Evolutionary conservation across 306 rosid species (phyloP).

Genomic region (Cicer chorassanicum): DNA sequence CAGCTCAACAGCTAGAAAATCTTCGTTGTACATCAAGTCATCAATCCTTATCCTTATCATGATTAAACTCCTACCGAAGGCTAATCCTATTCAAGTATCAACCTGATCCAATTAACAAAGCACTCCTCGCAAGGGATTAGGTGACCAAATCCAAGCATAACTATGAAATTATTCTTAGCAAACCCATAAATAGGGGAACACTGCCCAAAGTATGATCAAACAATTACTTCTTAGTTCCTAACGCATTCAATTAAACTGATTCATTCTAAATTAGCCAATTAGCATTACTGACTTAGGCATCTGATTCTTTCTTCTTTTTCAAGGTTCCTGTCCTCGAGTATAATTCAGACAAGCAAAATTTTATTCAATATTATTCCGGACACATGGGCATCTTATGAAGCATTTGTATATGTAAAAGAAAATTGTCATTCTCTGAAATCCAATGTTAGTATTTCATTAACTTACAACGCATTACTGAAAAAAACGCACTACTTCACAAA

Average conservation of each 20-base stretch:
- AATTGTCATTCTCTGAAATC: background rate
- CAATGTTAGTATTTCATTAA: background rate
- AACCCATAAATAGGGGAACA: background rate
- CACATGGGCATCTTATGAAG: background rate
- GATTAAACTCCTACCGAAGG: too few species aligned
- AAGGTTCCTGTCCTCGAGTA: background rate
- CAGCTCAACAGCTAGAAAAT: background rate
- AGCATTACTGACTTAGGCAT: background rate
- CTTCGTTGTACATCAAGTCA: background rate
- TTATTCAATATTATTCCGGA: background rate
- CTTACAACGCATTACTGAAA: background rate
- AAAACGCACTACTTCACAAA: background rate
- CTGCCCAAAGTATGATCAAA: background rate
- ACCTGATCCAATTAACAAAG: background rate
- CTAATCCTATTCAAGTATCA: too few species aligned
- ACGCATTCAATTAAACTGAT: background rate
- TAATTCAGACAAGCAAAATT: background rate
- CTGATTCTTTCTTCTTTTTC: background rate
- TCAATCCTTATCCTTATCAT: too few species aligned
- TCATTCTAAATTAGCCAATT: background rate
- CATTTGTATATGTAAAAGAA: background rate
- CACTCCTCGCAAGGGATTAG: background rate
- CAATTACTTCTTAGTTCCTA: background rate
- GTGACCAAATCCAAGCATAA: background rate
- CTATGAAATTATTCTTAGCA: background rate